A percentile compares a stretch with the other conserved stretches of the same genome.
These are phyloP conservation scores for Septoria petroselini DNA, from an alignment of 2,329 filamentous ascomycete species.

Conservation along the genomic window DNA sequence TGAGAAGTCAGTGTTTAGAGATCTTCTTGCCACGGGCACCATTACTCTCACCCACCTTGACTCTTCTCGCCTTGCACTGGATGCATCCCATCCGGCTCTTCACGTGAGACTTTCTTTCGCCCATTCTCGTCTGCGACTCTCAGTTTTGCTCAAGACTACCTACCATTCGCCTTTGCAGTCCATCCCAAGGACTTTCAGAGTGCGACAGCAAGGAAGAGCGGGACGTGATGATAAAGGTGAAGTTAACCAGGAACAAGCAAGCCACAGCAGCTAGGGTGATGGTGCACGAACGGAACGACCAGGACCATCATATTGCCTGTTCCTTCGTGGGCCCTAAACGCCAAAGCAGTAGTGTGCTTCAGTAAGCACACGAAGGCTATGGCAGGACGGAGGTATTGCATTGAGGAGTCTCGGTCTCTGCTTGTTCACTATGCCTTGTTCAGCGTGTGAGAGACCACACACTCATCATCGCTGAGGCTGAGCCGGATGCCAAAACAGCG, in stretches of 20 bases:
- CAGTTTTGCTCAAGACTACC: too few species aligned
- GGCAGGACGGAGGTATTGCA: too few species aligned
- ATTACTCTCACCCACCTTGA: conserved; percentile 25
- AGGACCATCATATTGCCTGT: too few species aligned
- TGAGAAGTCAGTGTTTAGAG: not conserved
- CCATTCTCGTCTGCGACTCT: conserved; percentile 2
- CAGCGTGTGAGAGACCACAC: not conserved
- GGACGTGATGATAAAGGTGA: too few species aligned
- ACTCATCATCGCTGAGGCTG: not conserved
- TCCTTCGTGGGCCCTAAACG: too few species aligned
- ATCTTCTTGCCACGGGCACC: not conserved
- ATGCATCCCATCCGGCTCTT: conserved; percentile 31
- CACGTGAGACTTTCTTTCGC: conserved; percentile 26
- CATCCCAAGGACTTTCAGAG: not conserved
- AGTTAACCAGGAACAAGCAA: too few species aligned
- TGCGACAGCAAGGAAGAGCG: too few species aligned
- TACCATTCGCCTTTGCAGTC: not conserved
- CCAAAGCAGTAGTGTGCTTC: too few species aligned
- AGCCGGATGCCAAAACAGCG: not conserved
- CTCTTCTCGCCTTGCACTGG: conserved; percentile 32
- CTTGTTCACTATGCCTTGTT: not conserved
- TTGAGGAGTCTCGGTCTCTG: too few species aligned
- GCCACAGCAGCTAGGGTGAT: too few species aligned
- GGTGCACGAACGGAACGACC: too few species aligned
- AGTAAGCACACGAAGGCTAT: too few species aligned